These are phyloP conservation scores for Saxophila tyrrhenica DNA, from an alignment of 495 filamentous ascomycete genomes.

Conservation along the genomic window DNA sequence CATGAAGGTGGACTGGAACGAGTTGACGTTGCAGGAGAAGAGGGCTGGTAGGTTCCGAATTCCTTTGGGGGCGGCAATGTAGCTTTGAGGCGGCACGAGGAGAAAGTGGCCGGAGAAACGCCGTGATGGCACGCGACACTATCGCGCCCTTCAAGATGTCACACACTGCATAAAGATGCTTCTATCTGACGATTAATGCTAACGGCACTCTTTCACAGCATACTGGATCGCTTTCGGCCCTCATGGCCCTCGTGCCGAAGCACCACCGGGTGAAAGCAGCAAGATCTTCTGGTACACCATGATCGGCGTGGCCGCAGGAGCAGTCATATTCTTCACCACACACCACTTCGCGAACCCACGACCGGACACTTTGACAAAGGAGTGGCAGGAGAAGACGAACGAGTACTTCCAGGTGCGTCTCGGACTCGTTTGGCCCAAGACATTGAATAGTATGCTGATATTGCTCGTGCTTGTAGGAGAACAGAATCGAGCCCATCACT, in stretches of 20 bases:
- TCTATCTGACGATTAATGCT: not conserved
- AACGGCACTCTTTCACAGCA: conserved; percentile 41
- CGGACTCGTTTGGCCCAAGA: not conserved
- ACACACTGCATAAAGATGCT: not conserved
- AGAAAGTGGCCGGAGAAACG: not conserved
- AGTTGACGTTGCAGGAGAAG: conserved; percentile 92
- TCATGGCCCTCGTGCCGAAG: conserved; percentile 74
- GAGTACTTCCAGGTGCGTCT: conserved; percentile 72
- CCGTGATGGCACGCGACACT: not conserved
- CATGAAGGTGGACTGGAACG: conserved; percentile 95
- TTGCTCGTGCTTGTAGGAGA: conserved; percentile 40
- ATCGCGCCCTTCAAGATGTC: too few relatives aligned
- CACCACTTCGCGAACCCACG: conserved; percentile 43
- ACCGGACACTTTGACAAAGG: conserved; percentile 84
- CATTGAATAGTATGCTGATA: not conserved
- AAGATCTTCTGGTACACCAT: conserved; percentile 61
- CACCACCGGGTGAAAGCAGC: conserved; percentile 71
- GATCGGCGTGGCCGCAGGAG: conserved; percentile 35
- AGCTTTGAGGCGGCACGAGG: too few relatives aligned
- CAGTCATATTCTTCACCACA: conserved; percentile 24
- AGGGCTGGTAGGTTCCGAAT: conserved; percentile 80
- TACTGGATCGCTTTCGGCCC: conserved; percentile 98
- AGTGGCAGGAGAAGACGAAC: conserved; percentile 86
- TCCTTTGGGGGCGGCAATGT: too few relatives aligned
- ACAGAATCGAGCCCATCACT: conserved; percentile 83